Evolutionary conservation across 1,284 basidiomycete genomes (phyloP).

Genomic region (Earliella scabrosa): DNA sequence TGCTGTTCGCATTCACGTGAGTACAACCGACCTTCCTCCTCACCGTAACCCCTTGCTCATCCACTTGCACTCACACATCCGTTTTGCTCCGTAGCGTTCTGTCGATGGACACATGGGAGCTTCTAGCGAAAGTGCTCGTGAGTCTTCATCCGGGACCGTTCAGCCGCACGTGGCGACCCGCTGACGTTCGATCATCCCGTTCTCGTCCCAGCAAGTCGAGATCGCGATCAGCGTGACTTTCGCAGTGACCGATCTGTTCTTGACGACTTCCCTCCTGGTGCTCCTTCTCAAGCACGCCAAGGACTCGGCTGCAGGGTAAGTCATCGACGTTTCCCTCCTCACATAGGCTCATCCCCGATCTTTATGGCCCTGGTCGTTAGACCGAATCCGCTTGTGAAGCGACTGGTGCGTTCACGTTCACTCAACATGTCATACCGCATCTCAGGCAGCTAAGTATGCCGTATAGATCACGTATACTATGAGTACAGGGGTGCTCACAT

Average conservation of each 20-base stretch:
- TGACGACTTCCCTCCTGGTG: not conserved
- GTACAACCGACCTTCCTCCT: not conserved
- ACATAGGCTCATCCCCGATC: no score
- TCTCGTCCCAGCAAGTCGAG: not conserved
- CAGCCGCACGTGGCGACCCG: no score
- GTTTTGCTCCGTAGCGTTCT: no score
- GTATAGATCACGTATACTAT: not conserved
- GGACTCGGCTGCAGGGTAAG: not conserved
- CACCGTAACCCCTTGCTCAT: no score
- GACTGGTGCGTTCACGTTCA: not conserved
- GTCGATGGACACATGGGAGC: not conserved
- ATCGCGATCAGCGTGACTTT: not conserved
- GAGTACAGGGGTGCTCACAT: not conserved
- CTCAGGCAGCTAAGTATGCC: not conserved
- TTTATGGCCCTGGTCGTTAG: not conserved
- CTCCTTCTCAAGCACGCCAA: not conserved
- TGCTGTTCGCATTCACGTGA: not conserved
- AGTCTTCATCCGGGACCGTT: not conserved
- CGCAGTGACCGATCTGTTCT: not conserved
- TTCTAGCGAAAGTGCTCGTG: not conserved
- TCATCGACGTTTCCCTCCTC: not conserved
- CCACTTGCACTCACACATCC: no score
- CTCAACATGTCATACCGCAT: no score
- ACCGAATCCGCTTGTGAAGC: not conserved
- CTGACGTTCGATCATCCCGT: not conserved